These are phyloP conservation scores for Maudiozyma serrabonitensis DNA, from an alignment of 805 yeast species.

Conservation along the genomic window DNA sequence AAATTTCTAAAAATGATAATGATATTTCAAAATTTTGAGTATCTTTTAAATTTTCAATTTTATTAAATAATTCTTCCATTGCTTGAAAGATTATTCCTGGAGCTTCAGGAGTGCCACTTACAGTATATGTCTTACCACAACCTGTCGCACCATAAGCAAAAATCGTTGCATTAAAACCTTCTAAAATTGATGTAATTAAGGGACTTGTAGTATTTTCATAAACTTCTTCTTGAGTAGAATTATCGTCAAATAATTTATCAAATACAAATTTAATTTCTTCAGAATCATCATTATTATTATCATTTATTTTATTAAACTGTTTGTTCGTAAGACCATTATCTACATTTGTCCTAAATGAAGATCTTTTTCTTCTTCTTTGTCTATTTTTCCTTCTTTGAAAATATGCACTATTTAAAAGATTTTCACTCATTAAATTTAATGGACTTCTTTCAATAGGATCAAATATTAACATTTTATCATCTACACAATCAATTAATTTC, in stretches of 20 bases:
- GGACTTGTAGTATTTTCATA: constrained; percentile 61
- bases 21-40: constrained; percentile 50
- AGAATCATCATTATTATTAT: background rate
- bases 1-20: constrained; percentile 74
- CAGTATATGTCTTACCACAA: constrained; percentile 93
- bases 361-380: constrained; percentile 8
- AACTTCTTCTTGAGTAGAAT: constrained; percentile 56
- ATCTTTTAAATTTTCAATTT: constrained; percentile 48
- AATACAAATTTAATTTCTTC: constrained; percentile 73
- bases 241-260: constrained; percentile 66
- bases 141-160: constrained; percentile 98
- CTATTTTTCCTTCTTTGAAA: constrained; percentile 15
- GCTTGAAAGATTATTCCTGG: constrained; percentile 80
- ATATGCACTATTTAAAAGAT: constrained; percentile 21
- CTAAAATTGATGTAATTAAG: constrained; percentile 60
- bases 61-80: constrained; percentile 60
- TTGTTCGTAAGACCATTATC: background rate
- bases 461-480: constrained; percentile 75
- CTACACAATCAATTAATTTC: constrained; percentile 68
- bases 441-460: constrained; percentile 77
- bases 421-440: constrained; percentile 25
- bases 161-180: constrained; percentile 83
- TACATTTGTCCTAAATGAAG: background rate
- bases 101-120: constrained; percentile 58
- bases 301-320: background rate